Percentiles rank a stretch among this genome's conserved stretches.
phyloP scores from a whole-genome alignment of 306 rosid genomes.

The Mimosa pudica region DNA sequence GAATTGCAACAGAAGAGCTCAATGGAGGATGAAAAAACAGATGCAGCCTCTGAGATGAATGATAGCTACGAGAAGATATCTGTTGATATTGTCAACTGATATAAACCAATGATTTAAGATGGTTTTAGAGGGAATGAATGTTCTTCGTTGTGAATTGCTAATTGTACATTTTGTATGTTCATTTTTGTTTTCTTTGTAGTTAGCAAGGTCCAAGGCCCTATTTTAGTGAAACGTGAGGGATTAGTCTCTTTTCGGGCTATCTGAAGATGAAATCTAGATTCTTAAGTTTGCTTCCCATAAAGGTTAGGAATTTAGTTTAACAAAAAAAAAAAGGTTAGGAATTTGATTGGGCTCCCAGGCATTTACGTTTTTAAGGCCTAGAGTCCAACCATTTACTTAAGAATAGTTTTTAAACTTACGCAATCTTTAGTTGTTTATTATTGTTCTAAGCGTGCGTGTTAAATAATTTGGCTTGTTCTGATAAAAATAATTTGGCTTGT shows the following conservation, averaged over 20 bases:
- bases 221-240: neutral
- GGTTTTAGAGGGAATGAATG: constrained; percentile 32
- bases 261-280: neutral
- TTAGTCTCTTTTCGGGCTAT: neutral
- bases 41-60: constrained; percentile 37
- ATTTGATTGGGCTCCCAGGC: neutral
- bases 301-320: neutral
- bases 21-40: constrained; percentile 48
- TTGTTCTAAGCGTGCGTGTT: neutral
- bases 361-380: neutral
- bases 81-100: constrained; percentile 45
- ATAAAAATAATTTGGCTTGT: neutral
- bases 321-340: neutral
- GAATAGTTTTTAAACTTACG: neutral
- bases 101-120: neutral
- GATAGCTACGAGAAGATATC: constrained; percentile 37
- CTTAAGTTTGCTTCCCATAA: neutral
- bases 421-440: too few relatives aligned
- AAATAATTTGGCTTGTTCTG: neutral
- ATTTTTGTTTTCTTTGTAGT: neutral
- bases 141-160: neutral
- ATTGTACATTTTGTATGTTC: constrained; percentile 30
- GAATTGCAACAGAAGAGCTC: constrained; percentile 51
- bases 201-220: neutral
- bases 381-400: neutral